A percentile compares a stretch with the other conserved stretches of the same genome.
These are phyloP conservation scores for Fusarium brevicatenulatum DNA, from an alignment of 2,329 filamentous ascomycete species.

Conservation along the genomic window DNA sequence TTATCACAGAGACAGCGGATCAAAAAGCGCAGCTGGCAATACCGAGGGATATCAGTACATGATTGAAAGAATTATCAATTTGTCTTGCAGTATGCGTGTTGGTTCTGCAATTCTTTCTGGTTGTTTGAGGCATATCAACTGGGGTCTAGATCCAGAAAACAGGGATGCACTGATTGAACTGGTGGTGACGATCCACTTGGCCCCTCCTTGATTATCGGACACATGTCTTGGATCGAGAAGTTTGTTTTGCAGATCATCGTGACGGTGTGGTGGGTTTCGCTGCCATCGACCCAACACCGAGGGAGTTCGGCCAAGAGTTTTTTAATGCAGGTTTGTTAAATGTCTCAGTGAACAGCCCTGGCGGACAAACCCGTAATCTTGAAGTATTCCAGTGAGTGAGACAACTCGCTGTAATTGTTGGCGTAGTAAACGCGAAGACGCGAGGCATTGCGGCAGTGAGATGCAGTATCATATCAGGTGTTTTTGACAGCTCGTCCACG, in stretches of 20 bases:
- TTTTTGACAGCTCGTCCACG: neutral
- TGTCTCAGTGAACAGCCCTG: constrained; percentile 7
- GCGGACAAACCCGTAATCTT: neutral
- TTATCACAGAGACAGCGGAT: neutral
- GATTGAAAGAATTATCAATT: neutral
- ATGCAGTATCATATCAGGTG: neutral
- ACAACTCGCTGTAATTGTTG: neutral
- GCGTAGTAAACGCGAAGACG: neutral
- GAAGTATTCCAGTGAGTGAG: neutral
- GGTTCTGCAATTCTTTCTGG: constrained; percentile 1
- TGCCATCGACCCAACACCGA: neutral
- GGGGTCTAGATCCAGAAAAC: constrained; percentile 6
- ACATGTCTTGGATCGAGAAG: neutral
- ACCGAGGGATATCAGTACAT: neutral
- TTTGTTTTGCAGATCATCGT: constrained; percentile 2
- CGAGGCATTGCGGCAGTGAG: accelerated
- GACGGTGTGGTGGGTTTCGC: constrained; percentile 1
- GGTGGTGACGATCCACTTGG: neutral
- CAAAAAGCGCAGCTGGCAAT: constrained; percentile 7
- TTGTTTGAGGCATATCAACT: constrained; percentile 5
- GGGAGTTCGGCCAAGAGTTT: neutral
- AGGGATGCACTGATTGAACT: constrained; percentile 5
- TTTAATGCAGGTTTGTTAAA: neutral
- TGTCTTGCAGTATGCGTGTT: neutral
- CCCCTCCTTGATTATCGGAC: neutral